These are phyloP conservation scores for Colletotrichum ledebouriae DNA, from an alignment of 2,329 filamentous ascomycete genomes.

Conservation along the genomic window DNA sequence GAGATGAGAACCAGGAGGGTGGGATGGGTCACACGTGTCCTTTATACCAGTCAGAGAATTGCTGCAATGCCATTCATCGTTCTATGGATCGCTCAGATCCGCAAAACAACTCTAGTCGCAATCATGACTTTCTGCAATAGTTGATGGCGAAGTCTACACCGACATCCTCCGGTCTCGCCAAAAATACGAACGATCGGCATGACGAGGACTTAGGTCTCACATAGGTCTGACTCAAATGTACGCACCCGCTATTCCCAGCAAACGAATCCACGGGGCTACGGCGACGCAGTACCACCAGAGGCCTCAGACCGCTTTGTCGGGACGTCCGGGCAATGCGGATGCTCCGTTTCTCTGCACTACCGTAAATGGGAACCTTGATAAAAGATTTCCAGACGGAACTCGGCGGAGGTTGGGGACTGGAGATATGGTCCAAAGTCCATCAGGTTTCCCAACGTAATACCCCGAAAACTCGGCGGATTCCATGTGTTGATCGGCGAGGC, in stretches of 20 bases:
- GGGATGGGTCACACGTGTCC: neutral
- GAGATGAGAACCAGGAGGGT: no score
- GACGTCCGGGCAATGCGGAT: neutral
- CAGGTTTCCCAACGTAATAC: neutral
- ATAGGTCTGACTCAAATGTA: constrained; percentile 31
- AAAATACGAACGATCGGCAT: constrained; percentile 30
- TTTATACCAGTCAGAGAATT: neutral
- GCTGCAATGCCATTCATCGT: no score
- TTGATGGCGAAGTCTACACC: neutral
- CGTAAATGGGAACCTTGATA: neutral
- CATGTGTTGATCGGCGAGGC: constrained; percentile 10
- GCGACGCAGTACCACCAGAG: constrained; percentile 16
- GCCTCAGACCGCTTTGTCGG: constrained; percentile 23
- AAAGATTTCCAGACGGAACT: neutral
- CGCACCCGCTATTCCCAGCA: constrained; percentile 16
- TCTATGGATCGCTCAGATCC: neutral
- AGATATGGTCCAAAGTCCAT: neutral
- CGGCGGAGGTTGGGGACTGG: neutral
- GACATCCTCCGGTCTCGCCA: neutral
- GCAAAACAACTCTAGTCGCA: neutral
- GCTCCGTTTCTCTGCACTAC: neutral
- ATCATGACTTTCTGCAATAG: constrained; percentile 4
- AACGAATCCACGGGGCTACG: constrained; percentile 19
- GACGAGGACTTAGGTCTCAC: constrained; percentile 16
- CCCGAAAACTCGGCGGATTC: constrained; percentile 18